Conservation (phyloP, 2,329 filamentous ascomycete genomes). For the Gnomoniopsis sp. region DNA sequence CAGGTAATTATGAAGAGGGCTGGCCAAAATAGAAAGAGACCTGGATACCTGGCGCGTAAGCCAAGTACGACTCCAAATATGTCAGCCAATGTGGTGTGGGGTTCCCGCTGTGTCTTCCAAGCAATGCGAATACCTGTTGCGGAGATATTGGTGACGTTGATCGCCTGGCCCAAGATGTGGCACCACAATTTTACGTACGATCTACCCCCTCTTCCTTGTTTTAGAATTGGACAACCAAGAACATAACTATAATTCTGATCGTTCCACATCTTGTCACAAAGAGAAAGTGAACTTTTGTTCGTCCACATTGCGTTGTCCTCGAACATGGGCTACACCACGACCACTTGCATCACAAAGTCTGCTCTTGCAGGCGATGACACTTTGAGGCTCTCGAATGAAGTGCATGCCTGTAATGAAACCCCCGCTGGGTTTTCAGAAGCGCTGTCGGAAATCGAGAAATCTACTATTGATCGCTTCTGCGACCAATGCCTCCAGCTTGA, state of each 20-base stretch:
- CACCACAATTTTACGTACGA: neutral
- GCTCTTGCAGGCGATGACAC: neutral
- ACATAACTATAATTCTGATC: neutral
- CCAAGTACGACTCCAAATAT: too few species aligned
- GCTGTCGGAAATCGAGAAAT: slow-evolving; percentile 9
- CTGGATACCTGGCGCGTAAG: too few species aligned
- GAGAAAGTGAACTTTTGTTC: neutral
- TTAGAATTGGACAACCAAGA: neutral
- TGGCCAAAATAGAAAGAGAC: too few species aligned
- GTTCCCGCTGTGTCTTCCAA: too few species aligned
- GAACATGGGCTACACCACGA: neutral
- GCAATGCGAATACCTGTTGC: too few species aligned
- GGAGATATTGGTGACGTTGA: neutral
- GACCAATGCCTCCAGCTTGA: slow-evolving; percentile 80
- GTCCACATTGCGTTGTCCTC: neutral
- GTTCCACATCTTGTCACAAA: neutral
- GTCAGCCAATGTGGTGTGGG: too few species aligned
- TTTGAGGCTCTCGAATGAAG: neutral
- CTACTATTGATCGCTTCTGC: slow-evolving; percentile 48
- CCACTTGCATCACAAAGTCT: neutral
- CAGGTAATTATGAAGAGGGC: too few species aligned
- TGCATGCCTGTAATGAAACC: neutral
- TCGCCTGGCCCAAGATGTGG: neutral
- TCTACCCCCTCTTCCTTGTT: neutral
- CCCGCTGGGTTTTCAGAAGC: neutral